A percentile compares a stretch with the other conserved stretches of the same genome.
Evolutionary conservation across 352 stramenopile genomes (phyloP).

Genomic region (Pythium sp.): DNA sequence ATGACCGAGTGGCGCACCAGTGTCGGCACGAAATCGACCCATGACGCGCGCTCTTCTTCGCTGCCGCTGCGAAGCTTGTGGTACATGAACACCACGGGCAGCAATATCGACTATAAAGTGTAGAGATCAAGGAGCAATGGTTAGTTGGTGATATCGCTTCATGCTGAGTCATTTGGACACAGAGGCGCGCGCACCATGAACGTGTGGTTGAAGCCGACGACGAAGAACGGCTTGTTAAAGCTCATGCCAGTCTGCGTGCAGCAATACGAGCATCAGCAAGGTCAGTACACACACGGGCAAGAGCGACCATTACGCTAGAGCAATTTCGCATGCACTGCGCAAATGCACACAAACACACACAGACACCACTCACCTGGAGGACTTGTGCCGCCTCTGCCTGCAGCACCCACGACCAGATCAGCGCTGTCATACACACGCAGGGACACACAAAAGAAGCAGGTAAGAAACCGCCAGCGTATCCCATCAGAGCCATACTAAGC

Average conservation of each 20-base stretch:
- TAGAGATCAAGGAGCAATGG: not conserved
- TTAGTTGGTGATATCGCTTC: too few species aligned
- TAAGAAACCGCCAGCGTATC: not conserved
- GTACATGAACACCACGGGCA: not conserved
- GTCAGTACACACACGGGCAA: not conserved
- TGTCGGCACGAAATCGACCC: not conserved
- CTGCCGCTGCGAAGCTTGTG: not conserved
- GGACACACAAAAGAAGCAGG: not conserved
- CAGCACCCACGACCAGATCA: slow-evolving; percentile 1
- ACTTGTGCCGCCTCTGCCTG: not conserved
- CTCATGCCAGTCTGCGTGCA: not conserved
- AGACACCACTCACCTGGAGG: not conserved
- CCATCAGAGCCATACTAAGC: not conserved
- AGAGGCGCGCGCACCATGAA: not conserved
- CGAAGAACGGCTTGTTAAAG: not conserved
- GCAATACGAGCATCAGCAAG: not conserved
- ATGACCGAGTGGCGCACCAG: not conserved
- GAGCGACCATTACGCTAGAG: not conserved
- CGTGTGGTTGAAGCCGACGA: not conserved
- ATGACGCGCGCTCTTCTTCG: not conserved
- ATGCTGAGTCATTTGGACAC: not conserved
- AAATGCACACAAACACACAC: not conserved
- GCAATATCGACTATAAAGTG: not conserved
- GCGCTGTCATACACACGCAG: not conserved
- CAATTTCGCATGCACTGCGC: not conserved